Conservation (phyloP, 2,329 filamentous ascomycete genomes). For the Macroventuria anomochaeta region DNA sequence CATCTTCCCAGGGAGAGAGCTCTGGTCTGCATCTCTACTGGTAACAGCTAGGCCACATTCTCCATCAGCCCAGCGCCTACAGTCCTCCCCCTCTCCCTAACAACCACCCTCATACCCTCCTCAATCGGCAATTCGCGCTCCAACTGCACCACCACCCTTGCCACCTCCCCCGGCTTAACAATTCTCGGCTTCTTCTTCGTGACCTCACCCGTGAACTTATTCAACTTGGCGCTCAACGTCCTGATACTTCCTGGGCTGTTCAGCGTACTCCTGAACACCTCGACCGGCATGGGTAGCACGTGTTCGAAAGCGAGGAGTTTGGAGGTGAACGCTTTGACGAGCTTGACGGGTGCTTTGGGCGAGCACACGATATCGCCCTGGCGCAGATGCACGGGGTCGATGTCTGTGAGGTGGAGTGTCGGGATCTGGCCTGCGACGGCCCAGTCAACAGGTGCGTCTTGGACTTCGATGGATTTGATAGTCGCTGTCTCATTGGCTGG, state of each 20-base stretch:
- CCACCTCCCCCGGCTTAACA: slow-evolving; percentile 78
- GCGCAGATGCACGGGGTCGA: slow-evolving; percentile 79
- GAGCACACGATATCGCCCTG: slow-evolving; percentile 87
- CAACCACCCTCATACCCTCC: slow-evolving; percentile 76
- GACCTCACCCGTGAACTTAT: slow-evolving; percentile 78
- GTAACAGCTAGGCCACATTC: slow-evolving; percentile 39
- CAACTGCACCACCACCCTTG: slow-evolving; percentile 77
- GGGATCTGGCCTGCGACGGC: slow-evolving; percentile 91
- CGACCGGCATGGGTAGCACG: slow-evolving; percentile 84
- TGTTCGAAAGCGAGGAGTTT: slow-evolving; percentile 91
- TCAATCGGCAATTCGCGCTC: slow-evolving; percentile 79
- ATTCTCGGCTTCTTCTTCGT: slow-evolving; percentile 85
- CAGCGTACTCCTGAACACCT: slow-evolving; percentile 84
- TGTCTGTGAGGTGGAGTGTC: slow-evolving; percentile 80
- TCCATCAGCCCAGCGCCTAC: slow-evolving; percentile 88
- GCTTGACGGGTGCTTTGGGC: slow-evolving; percentile 69
- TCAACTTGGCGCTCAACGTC: slow-evolving; percentile 73
- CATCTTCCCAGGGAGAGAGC: no score
- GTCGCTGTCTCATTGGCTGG: slow-evolving; percentile 81
- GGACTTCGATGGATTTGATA: slow-evolving; percentile 81
- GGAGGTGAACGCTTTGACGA: slow-evolving; percentile 75
- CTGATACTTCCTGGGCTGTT: slow-evolving; percentile 78
- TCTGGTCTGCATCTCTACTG: no score
- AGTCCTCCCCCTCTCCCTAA: slow-evolving; percentile 81
- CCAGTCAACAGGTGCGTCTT: slow-evolving; percentile 79